Percentiles rank a stretch among this genome's conserved stretches.
These are phyloP conservation scores for Aspergillus clavatus DNA, from an alignment of 2,329 filamentous ascomycete species.

Conservation along the genomic window DNA sequence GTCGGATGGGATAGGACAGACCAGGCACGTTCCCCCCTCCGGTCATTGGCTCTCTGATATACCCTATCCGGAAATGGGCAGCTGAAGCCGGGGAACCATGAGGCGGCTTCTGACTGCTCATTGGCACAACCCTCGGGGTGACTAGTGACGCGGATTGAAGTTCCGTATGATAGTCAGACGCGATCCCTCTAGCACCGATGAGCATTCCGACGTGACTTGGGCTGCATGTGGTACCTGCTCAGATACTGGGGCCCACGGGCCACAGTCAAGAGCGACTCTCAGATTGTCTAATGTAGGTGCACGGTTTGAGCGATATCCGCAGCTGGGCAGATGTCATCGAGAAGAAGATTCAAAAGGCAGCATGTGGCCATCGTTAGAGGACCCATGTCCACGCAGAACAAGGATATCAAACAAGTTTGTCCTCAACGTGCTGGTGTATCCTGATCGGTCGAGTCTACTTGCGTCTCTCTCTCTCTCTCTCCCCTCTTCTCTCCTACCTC, in stretches of 20 bases:
- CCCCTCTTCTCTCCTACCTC: neutral
- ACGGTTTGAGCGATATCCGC: conserved; percentile 14
- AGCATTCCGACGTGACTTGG: too few relatives aligned
- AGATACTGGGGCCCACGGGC: too few relatives aligned
- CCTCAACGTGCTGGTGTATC: too few relatives aligned
- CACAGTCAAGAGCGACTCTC: conserved; percentile 7
- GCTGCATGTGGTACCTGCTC: too few relatives aligned
- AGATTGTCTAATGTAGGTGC: conserved; percentile 13
- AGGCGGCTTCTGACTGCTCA: conserved; percentile 11
- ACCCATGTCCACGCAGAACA: too few relatives aligned
- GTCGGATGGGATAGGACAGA: conserved; percentile 11
- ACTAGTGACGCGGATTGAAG: conserved; percentile 7
- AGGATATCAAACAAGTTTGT: too few relatives aligned
- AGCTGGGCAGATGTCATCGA: conserved; percentile 14
- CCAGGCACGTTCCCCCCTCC: conserved; percentile 3
- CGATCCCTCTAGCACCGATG: too few relatives aligned
- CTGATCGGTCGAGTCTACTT: too few relatives aligned
- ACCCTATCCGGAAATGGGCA: conserved; percentile 13
- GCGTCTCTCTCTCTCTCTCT: too few relatives aligned
- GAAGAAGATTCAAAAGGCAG: conserved; percentile 16
- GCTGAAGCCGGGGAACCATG: conserved; percentile 10
- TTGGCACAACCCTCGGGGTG: conserved; percentile 13
- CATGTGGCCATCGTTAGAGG: conserved; percentile 9
- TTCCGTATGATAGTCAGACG: conserved; percentile 9
- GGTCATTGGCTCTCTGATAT: conserved; percentile 14